These are phyloP conservation scores for Citrus glauca DNA, from an alignment of 345 rosid species.

Conservation along the genomic window DNA sequence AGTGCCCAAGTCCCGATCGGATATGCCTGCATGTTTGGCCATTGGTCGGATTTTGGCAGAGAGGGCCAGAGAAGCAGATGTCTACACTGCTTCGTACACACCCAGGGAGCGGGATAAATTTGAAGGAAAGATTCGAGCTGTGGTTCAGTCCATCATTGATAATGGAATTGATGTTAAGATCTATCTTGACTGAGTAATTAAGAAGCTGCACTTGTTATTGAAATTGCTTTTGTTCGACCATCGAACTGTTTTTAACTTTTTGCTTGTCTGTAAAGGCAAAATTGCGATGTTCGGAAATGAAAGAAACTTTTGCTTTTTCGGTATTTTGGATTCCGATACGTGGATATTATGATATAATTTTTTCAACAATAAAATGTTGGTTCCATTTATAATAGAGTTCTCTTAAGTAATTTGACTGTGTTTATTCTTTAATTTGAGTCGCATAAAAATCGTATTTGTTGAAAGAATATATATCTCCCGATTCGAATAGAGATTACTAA, in stretches of 20 bases:
- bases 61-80: constrained; percentile 88
- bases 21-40: constrained; percentile 86
- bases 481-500: no score
- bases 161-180: constrained; percentile 78
- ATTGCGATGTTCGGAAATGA: background rate
- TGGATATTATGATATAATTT: background rate
- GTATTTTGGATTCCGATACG: background rate
- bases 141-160: constrained; percentile 86
- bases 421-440: no score
- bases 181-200: constrained; percentile 54
- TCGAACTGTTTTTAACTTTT: no score
- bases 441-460: no score
- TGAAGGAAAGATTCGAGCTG: constrained; percentile 94
- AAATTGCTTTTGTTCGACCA: background rate
- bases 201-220: background rate
- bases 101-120: constrained; percentile 90
- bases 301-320: background rate
- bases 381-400: no score
- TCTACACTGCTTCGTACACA: constrained; percentile 75
- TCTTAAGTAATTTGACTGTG: no score
- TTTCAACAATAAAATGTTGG: no score
- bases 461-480: no score
- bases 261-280: background rate
- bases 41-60: constrained; percentile 74
- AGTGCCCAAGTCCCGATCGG: constrained; percentile 68